Base-by-base conservation (phyloP, 352 stramenopile species). In the Globisporangium radiosum region DNA sequence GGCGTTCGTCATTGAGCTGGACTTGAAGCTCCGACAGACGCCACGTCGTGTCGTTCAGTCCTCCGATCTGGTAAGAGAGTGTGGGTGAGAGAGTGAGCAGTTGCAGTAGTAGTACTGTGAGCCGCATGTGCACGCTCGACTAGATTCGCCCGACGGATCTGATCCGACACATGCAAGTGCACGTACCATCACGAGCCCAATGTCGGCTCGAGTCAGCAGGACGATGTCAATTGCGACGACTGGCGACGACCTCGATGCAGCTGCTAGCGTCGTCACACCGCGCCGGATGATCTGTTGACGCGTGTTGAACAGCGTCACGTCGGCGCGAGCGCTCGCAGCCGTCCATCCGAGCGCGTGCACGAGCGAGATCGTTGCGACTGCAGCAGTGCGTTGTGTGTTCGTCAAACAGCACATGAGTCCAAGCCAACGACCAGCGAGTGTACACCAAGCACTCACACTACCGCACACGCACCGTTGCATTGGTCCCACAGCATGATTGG, bases 321-420 rank as follows among this genome's bases (percentile, higher is more conserved):
- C 25, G 9, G 68, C 51, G 14, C 52, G 59, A 47, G 44, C 42
- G 37, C 17, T 66, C 9, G 54, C 43, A 6, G 33, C 8, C 36
- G 25, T 40, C n/a, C 48, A 70, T 33, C 45, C 50, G 5, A 36
- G 45, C 15, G 55, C 58, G 44, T 61, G 65, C 9, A 79, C 55
- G 8, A 77, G 19, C 4, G 68, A 75, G 17, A 79, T 14, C 19
- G 69, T 62, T 1, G 66, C 69, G 54, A 75, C 71, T 77, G 59
- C 44, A 52, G 11, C 17, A 47, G 4, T 33, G 5, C 7, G n/a
- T 33, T 7, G 45, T 42, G 11, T 53, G 7, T 3, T 10, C 13
- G 14, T 33, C 25, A 33, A 3, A 3, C 25, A 33, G 25, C 25
- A 3, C 2, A 33, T 33, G 25, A 33, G 25, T 33, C 25, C 25